Evolutionary conservation across 805 yeast genomes (phyloP), one percentile per base, ranked within the genome.

Genomic region (Soucietia sequanensis): DNA sequence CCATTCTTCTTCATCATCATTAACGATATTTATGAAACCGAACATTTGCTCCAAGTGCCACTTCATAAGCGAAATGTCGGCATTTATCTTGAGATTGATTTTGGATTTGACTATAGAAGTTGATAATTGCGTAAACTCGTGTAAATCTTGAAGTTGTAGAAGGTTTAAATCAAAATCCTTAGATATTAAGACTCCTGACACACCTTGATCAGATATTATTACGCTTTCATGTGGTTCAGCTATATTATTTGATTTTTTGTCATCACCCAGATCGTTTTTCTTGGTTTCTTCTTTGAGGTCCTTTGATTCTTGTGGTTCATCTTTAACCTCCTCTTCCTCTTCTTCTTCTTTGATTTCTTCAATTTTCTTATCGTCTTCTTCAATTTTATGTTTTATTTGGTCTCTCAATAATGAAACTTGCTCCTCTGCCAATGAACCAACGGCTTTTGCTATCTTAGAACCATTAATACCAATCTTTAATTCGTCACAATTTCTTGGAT

Each of bases 1-100:
- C 67, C 72, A 64, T 23, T 50, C 54, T 15, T 58, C 61, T 30
- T 67, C 72, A 35, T 76, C 80, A 44, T 81, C 88, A 34, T 68
- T 69, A 3, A 79, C 37, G 2, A 86, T 75, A 29, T 81, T 80
- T 4, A 89, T 75, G 50, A 72, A 76, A 2, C 97, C 98, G 71
- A 91, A 93, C 99, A 93, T 93, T 55, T 90, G 98, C 39, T 82
- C 78, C 38, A 93, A 72, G 54, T 93, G 98, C 89, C 95, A 93
- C 41, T 76, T 74, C 40, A 93, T 78, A 38, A 93, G 68, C 30
- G 85, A 84, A 22, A 85, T 76, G 28, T 84, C 85, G 4, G 96
- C 95, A 53, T 81, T 80, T 31, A 93, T 84, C 35, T 76, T 75
- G 14, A 93, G 65, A 6, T 80, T 72, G 56, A 91, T 96, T 44